Evolutionary conservation across 495 filamentous ascomycete genomes (phyloP).

Genomic region (Astrothelium macrocarpum): DNA sequence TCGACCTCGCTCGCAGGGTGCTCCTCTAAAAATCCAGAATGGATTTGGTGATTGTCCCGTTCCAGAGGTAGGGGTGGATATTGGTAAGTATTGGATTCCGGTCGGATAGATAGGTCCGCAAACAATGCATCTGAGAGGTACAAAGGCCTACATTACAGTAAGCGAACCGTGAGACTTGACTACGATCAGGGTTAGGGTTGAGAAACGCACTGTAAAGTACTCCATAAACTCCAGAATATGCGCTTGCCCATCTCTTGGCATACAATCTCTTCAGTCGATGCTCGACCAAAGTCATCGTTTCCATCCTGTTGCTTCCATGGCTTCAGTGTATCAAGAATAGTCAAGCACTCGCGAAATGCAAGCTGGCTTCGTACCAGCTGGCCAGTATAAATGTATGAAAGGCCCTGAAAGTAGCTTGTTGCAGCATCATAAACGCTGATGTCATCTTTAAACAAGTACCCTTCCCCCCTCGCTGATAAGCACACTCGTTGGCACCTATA

Average conservation of each 20-base stretch:
- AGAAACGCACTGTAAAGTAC: constrained; percentile 46
- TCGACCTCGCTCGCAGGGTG: constrained; percentile 57
- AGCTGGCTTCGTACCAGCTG: constrained; percentile 55
- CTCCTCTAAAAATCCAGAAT: constrained; percentile 46
- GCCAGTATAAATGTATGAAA: constrained; percentile 61
- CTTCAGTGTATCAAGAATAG: constrained; percentile 58
- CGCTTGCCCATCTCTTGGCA: constrained; percentile 68
- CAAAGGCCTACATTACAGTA: constrained; percentile 39
- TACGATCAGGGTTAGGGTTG: background rate
- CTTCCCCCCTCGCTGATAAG: constrained; percentile 57
- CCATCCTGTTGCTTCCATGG: constrained; percentile 41
- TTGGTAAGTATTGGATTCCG: constrained; percentile 58
- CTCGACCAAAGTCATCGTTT: constrained; percentile 26
- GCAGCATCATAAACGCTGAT: constrained; percentile 70
- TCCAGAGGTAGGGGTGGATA: constrained; percentile 75
- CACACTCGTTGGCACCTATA: constrained; percentile 65
- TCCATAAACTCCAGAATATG: constrained; percentile 68
- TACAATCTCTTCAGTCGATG: constrained; percentile 47
- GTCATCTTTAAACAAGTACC: constrained; percentile 52
- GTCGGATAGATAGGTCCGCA: constrained; percentile 55
- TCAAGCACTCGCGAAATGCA: constrained; percentile 65
- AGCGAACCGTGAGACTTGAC: background rate
- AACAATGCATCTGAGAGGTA: constrained; percentile 61
- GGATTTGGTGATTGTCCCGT: constrained; percentile 70
- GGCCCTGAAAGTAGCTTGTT: constrained; percentile 72